Percentiles rank a stretch among this genome's conserved stretches.
Evolutionary conservation across 2,329 filamentous ascomycete species (phyloP).

Genomic region (Xylariaceae sp.): DNA sequence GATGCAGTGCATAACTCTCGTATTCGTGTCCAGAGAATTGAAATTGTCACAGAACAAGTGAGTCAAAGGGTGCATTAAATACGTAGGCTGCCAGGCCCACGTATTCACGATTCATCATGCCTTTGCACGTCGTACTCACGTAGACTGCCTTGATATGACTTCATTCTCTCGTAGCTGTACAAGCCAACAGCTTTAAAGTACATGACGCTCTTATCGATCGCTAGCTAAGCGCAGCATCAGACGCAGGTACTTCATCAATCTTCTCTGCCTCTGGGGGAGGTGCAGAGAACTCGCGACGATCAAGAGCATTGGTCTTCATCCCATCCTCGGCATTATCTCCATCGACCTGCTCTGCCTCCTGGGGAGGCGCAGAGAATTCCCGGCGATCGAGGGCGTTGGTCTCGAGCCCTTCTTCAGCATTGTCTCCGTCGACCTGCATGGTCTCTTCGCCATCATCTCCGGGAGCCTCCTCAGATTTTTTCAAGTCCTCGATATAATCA

Average conservation of each 20-base stretch:
- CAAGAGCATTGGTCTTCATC: not conserved
- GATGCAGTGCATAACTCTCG: too few relatives aligned
- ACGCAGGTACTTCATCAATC: not conserved
- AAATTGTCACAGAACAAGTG: too few relatives aligned
- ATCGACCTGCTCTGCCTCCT: not conserved
- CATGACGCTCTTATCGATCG: too few relatives aligned
- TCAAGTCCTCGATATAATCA: not conserved
- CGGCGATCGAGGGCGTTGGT: not conserved
- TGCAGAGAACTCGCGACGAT: not conserved
- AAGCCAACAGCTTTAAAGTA: too few relatives aligned
- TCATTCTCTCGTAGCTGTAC: too few relatives aligned
- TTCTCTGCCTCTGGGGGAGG: not conserved
- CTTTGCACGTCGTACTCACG: too few relatives aligned
- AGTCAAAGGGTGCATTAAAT: too few relatives aligned
- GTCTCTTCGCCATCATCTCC: constrained; percentile 1
- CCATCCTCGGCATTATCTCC: not conserved
- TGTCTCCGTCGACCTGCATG: not conserved
- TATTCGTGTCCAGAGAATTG: too few relatives aligned
- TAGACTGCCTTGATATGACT: too few relatives aligned
- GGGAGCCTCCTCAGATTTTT: constrained; percentile 12
- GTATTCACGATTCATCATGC: too few relatives aligned
- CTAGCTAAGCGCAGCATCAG: too few relatives aligned
- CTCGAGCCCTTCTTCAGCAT: not conserved
- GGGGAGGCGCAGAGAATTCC: not conserved
- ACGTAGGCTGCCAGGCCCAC: too few relatives aligned